Evolutionary conservation across 176 grass and related monocot genomes (phyloP).

Genomic region (Ensete ventricosum): DNA sequence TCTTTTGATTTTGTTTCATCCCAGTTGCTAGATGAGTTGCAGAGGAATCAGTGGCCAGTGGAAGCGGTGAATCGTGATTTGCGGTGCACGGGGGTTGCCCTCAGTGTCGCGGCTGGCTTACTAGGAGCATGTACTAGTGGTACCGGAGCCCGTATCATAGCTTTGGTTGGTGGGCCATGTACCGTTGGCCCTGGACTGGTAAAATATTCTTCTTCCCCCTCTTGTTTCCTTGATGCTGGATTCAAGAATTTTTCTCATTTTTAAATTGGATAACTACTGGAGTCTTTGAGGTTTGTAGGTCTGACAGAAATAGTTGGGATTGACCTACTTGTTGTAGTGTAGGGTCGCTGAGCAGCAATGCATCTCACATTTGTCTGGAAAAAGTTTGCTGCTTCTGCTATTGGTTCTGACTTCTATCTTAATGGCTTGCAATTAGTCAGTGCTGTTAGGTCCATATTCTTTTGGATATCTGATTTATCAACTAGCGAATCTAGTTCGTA

Average conservation of each 20-base stretch:
- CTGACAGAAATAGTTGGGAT: too few species aligned
- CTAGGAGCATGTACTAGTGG: slow-evolving; percentile 79
- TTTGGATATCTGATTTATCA: not conserved
- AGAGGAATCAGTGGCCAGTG: slow-evolving; percentile 84
- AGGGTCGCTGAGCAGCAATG: too few species aligned
- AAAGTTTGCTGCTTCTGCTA: too few species aligned
- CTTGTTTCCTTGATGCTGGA: not conserved
- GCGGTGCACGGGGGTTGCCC: slow-evolving; percentile 86
- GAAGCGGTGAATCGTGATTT: slow-evolving; percentile 60
- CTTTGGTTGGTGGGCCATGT: slow-evolving; percentile 81
- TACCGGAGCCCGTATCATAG: slow-evolving; percentile 84
- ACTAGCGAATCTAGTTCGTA: not conserved
- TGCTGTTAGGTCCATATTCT: not conserved
- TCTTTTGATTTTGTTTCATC: slow-evolving; percentile 9
- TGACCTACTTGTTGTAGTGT: too few species aligned
- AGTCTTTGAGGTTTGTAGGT: too few species aligned
- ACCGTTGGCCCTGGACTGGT: slow-evolving; percentile 93
- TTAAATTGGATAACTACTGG: not conserved
- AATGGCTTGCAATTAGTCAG: not conserved
- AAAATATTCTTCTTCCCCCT: slow-evolving; percentile 22
- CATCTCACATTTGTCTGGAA: too few species aligned
- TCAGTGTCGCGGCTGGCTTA: slow-evolving; percentile 80
- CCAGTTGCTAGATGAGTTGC: slow-evolving; percentile 90
- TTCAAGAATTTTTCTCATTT: not conserved
- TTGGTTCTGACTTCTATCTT: too few species aligned